These are phyloP conservation scores for Xylariaceae sp. DNA, from an alignment of 2,329 filamentous ascomycete genomes.

Conservation along the genomic window DNA sequence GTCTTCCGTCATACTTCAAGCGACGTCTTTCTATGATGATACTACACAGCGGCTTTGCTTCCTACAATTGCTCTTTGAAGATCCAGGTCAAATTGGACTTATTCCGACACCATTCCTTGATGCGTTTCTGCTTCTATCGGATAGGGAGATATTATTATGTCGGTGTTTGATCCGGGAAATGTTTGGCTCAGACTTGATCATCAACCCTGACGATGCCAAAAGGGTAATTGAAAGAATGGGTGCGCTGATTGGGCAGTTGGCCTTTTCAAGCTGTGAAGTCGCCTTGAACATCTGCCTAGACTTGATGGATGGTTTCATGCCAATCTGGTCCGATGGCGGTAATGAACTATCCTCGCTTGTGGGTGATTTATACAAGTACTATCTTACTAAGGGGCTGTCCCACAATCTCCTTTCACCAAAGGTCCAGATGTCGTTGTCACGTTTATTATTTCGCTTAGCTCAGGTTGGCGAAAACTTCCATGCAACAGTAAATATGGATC, in stretches of 20 bases:
- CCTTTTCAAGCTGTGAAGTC: constrained; percentile 76
- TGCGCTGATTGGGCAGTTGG: constrained; percentile 58
- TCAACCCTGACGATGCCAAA: constrained; percentile 53
- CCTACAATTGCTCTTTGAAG: constrained; percentile 50
- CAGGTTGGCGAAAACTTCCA: constrained; percentile 71
- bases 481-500: constrained; percentile 60
- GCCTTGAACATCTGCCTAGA: constrained; percentile 71
- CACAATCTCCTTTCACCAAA: constrained; percentile 72
- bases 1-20: constrained; percentile 48
- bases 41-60: constrained; percentile 54
- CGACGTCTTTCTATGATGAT: constrained; percentile 55
- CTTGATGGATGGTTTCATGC: constrained; percentile 67
- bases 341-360: constrained; percentile 69
- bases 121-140: constrained; percentile 53
- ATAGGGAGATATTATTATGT: constrained; percentile 61
- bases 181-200: constrained; percentile 59
- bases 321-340: constrained; percentile 66
- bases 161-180: constrained; percentile 57
- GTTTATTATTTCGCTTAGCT: constrained; percentile 73
- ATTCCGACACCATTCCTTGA: constrained; percentile 59
- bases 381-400: constrained; percentile 70
- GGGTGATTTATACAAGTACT: constrained; percentile 79
- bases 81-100: constrained; percentile 53
- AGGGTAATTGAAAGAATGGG: constrained; percentile 58
- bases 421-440: constrained; percentile 70